Conservation (phyloP, 2,329 filamentous ascomycete species). For the Colletotrichum australisinense region DNA sequence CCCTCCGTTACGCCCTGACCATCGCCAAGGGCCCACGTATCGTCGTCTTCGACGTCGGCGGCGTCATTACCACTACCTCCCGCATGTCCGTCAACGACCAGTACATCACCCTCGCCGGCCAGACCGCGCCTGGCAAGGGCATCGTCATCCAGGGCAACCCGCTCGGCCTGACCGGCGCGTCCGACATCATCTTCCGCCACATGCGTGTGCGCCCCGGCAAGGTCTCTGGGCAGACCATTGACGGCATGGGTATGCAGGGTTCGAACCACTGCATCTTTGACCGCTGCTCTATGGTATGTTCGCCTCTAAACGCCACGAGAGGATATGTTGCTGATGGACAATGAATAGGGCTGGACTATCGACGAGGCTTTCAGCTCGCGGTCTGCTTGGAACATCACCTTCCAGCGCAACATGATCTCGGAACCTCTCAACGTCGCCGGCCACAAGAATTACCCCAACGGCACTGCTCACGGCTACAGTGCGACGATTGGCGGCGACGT, state of each 20-base stretch:
- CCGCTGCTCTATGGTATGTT: constrained; percentile 44
- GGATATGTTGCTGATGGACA: neutral
- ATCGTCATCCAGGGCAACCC: constrained; percentile 46
- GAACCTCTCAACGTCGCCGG: constrained; percentile 49
- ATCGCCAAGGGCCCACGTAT: constrained; percentile 55
- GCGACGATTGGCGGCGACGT: constrained; percentile 46
- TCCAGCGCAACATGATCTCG: constrained; percentile 49
- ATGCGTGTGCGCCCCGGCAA: constrained; percentile 45
- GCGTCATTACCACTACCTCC: constrained; percentile 57
- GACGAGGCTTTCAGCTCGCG: constrained; percentile 49
- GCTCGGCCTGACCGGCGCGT: constrained; percentile 44
- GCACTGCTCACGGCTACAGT: constrained; percentile 43
- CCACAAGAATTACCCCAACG: constrained; percentile 49
- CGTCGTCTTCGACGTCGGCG: constrained; percentile 59
- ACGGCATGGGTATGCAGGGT: constrained; percentile 49
- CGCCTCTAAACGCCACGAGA: rapidly evolving
- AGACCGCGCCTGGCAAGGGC: constrained; percentile 60
- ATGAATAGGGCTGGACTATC: constrained; percentile 44
- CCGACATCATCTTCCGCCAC: constrained; percentile 42
- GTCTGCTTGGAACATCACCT: constrained; percentile 46
- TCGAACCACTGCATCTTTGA: constrained; percentile 49
- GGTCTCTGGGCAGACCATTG: constrained; percentile 44
- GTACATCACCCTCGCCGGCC: constrained; percentile 58
- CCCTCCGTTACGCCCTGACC: constrained; percentile 48
- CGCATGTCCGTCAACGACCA: constrained; percentile 57